Evolutionary conservation across 768 basidiomycete species (phyloP), one percentile per base, ranked within the genome.

Genomic region (Zangia roseola): DNA sequence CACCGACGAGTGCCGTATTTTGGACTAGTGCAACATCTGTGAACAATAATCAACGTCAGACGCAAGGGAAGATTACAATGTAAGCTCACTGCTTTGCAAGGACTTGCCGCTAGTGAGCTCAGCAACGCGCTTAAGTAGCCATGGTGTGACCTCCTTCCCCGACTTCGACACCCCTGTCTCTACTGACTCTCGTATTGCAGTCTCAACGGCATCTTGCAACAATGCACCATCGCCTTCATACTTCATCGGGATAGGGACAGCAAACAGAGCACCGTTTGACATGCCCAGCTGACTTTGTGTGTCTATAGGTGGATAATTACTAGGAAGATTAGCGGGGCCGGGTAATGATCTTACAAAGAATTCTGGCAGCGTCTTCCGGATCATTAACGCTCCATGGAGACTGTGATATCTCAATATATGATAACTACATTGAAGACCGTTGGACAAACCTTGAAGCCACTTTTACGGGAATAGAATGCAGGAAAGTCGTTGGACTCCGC

Each of bases 81-180:
- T 17, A 10, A 4, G 70, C 86, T 67, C 50, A 88, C 86, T 88
- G 60, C 80, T 84, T 33, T 75, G 71, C 43, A 97, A 70, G 6
- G 91, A 92, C 52, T 74, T 74, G 2, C 92, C 92, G 26, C 78
- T 62, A 0, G 88, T 92, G 40, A 98, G 73, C 63, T 95, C 87
- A 14, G 78, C 78, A 2, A 98, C 84, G 25, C 95, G 83, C 37
- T 77, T 74, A 25, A 99, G 73, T 10, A 99, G 73, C 95, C 95
- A 98, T 7, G 97, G 97, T 2, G 97, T 99, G 6, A 81, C 93
- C 51, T 92, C 89, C 58, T 97, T 97, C 3, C 97, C 97, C 16
- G 76, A 73, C 57, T 74, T 82, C 59, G 79, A 86, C 39, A 95
- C 72, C 2, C 94, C 92, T 54, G 85, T 86, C 49, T 79, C 77